Evolutionary conservation across 2,329 filamentous ascomycete species (phyloP), one percentile per base, ranked within the genome.

Genomic region (Lachnellula willkommii): DNA sequence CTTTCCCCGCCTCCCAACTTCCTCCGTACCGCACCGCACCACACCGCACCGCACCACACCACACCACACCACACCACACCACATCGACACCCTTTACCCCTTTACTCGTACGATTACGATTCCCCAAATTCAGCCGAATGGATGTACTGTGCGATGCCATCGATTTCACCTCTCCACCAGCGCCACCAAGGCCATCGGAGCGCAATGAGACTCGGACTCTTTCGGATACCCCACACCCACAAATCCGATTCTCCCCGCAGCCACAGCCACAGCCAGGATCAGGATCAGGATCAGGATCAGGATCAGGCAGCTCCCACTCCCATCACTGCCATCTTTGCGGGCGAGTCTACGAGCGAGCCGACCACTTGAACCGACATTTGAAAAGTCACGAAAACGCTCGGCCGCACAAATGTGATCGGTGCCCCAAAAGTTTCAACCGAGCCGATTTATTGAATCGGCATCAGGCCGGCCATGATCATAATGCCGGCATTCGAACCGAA

Each of bases 381-480:
- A 65, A 56, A 42, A 63, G 56, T 43, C 63, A 65, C 56, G 63
- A 65, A 50, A 63, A 63, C 52, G 55, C 63, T 22, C 56, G 63
- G 11, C 60, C 52, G 9, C 57, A 55, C 45, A 59, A 57, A 17
- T 65, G 61, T 50, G 40, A 50, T n/a, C 53, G 40, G 22, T 63
- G 58, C 45, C n/a, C 42, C 12, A 65, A 65, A 39, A 62, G 58
- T 26, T 65, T 64, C 52, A 64, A 64, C 39, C 48, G 60, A 42
- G 57, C 57, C 22, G 63, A 65, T 35, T 49, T 53, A 20, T 54
- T 63, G 20, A 57, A 49, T 40, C 54, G 63, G 6, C 63, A 65
- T 47, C 52, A 52, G 32, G 51, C 54, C 8, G 56, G 47, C 36
- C 63, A 65, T 52, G 52, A 54, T 35, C 46, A 58, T 11, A 37